These are phyloP conservation scores for Didymella exigua DNA, from an alignment of 2,329 filamentous ascomycete species.

Conservation along the genomic window DNA sequence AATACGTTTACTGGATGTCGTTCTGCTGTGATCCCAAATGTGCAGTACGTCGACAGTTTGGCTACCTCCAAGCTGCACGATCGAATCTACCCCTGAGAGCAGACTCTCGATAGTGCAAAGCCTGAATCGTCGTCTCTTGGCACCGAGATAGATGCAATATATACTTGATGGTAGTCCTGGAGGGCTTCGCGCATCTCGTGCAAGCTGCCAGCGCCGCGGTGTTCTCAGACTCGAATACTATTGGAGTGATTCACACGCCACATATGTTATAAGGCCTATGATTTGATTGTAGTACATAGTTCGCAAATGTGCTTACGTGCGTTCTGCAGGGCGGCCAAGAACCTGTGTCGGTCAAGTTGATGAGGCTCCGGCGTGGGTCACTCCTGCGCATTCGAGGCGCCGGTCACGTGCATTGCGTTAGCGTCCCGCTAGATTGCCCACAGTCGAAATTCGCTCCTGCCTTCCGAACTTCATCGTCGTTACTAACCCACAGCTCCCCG, in stretches of 20 bases:
- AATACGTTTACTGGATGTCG: background rate
- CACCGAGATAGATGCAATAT: no score
- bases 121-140: no score
- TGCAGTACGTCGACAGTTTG: background rate
- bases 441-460: slow-evolving; percentile 14
- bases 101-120: no score
- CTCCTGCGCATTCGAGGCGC: background rate
- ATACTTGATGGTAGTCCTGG: no score
- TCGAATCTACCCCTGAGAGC: no score
- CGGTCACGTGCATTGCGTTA: slow-evolving; percentile 6
- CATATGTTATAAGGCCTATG: no score
- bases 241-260: no score
- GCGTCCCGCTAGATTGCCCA: slow-evolving; percentile 4
- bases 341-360: background rate
- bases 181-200: no score
- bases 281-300: no score
- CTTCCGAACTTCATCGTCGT: slow-evolving; percentile 9
- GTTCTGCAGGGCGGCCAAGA: background rate
- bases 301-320: background rate
- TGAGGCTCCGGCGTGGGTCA: background rate
- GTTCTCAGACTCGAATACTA: no score
- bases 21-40: background rate
- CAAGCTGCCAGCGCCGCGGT: no score
- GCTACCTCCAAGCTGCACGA: background rate
- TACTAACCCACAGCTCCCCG: slow-evolving; percentile 41